These are phyloP conservation scores for Collybia sp. DNA, from an alignment of 768 basidiomycete species.

Conservation along the genomic window DNA sequence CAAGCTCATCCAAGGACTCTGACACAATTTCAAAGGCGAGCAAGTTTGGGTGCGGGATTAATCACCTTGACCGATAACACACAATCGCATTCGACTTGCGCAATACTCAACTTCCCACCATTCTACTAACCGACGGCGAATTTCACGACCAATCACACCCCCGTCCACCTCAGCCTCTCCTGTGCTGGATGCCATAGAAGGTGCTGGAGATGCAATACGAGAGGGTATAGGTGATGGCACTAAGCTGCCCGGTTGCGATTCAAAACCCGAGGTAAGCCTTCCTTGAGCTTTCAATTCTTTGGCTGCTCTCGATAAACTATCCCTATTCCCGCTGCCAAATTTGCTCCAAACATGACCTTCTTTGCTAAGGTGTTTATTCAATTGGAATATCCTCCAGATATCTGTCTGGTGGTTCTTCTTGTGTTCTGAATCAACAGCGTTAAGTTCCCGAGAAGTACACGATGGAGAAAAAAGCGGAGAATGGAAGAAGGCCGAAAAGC, in stretches of 20 bases:
- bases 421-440: constrained; percentile 96
- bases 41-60: neutral
- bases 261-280: constrained; percentile 24
- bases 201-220: constrained; percentile 53
- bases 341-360: constrained; percentile 84
- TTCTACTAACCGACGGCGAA: constrained; percentile 70
- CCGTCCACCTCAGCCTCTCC: constrained; percentile 71
- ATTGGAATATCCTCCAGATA: constrained; percentile 91
- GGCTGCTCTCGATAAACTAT: constrained; percentile 64
- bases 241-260: constrained; percentile 25
- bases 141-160: constrained; percentile 74
- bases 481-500: constrained; percentile 86
- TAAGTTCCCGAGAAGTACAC: constrained; percentile 85
- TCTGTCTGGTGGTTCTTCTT: constrained; percentile 93
- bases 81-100: constrained; percentile 77
- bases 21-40: constrained; percentile 3
- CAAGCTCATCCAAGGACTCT: constrained; percentile 77
- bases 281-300: constrained; percentile 49
- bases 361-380: constrained; percentile 83
- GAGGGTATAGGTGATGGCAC: constrained; percentile 45
- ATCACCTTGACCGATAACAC: constrained; percentile 74
- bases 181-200: constrained; percentile 45
- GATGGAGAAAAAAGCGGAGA: constrained; percentile 86
- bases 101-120: constrained; percentile 86
- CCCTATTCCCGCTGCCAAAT: constrained; percentile 85